Base-by-base conservation (phyloP, 1,284 basidiomycete genomes). In the Puccinia triticina region DNA sequence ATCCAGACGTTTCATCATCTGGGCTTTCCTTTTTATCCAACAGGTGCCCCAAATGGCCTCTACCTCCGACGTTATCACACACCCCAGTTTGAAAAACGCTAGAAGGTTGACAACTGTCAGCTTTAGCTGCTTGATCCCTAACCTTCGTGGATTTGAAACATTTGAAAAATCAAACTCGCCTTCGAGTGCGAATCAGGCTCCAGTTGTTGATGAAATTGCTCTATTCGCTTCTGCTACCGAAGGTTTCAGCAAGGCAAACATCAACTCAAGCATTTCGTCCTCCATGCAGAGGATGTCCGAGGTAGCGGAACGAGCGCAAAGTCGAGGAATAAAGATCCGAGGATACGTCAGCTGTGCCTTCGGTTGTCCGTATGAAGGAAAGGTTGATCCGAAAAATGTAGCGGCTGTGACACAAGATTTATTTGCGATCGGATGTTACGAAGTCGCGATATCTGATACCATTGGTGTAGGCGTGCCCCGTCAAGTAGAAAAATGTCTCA, bases 211-310 rank as follows among this genome's bases (percentile, higher is more conserved):
- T 85, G 95, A 98, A 87, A 92, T 98, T 50, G 91, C 95, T 1
- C 90, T 98, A 83, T 97, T 98, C 87, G 92, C 93, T 14, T 92
- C 94, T 0, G 94, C 95, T 0, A 93, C 94, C 0, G 94, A 98
- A 83, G 86, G 87, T 0, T 98, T 98, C 88, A 91, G 91, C 18
- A 90, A 90, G 83, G 94, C 94, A 23, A 98, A 98, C 87, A 92
- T 94, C 18, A 95, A 96, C 86, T 91, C 90, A 72, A 91, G 92
- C 0, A 90, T 93, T 64, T 88, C 90, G 0, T 93, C 94, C 84
- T 94, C 94, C 2, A 88, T 98, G 34, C 87, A 88, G 1, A 89
- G 91, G 0, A 88, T 96, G 0, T 89, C 89, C 12, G 88, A 89
- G 0, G 93, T 97, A 4, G 90, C 92, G 0, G 87, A 88, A 11